phyloP scores from a whole-genome alignment of 306 rosid species.

The Medicago arabica region DNA sequence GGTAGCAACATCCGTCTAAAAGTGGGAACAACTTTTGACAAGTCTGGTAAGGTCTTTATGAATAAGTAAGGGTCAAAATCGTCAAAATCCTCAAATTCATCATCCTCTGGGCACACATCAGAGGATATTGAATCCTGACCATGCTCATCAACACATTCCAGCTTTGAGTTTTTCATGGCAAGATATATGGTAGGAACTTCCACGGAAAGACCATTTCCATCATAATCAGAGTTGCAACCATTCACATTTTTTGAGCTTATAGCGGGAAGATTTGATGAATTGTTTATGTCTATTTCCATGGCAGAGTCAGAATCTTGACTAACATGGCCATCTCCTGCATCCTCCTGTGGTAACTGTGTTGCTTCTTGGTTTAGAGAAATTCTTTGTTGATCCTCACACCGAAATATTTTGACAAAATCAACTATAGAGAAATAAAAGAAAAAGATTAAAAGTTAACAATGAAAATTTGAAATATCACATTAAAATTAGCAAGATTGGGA shows the following conservation, averaged over 20 bases:
- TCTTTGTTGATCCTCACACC: conserved; percentile 60
- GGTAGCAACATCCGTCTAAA: conserved; percentile 88
- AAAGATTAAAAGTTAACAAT: conserved; percentile 33
- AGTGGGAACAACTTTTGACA: conserved; percentile 89
- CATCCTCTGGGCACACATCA: conserved; percentile 75
- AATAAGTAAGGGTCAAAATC: conserved; percentile 95
- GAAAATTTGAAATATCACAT: conserved; percentile 26
- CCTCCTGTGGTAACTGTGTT: conserved; percentile 45
- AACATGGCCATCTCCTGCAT: conserved; percentile 49
- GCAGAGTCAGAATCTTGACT: conserved; percentile 52
- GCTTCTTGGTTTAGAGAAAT: conserved; percentile 44
- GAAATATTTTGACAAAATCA: conserved; percentile 75
- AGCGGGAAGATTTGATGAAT: conserved; percentile 38
- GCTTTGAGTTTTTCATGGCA: conserved; percentile 85
- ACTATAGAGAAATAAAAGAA: conserved; percentile 57
- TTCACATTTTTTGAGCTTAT: conserved; percentile 46
- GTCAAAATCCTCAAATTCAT: conserved; percentile 77
- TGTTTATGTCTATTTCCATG: conserved; percentile 49
- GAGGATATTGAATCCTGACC: conserved; percentile 87
- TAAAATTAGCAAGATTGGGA: conserved; percentile 24
- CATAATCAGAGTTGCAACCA: conserved; percentile 65
- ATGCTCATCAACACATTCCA: conserved; percentile 91
- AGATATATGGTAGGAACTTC: conserved; percentile 86
- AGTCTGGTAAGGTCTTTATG: conserved; percentile 91
- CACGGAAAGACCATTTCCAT: conserved; percentile 63